A percentile compares a stretch with the other conserved stretches of the same genome.
These are phyloP conservation scores for Leptomonas seymouri DNA, from an alignment of 208 protist genomes.

Conservation along the genomic window DNA sequence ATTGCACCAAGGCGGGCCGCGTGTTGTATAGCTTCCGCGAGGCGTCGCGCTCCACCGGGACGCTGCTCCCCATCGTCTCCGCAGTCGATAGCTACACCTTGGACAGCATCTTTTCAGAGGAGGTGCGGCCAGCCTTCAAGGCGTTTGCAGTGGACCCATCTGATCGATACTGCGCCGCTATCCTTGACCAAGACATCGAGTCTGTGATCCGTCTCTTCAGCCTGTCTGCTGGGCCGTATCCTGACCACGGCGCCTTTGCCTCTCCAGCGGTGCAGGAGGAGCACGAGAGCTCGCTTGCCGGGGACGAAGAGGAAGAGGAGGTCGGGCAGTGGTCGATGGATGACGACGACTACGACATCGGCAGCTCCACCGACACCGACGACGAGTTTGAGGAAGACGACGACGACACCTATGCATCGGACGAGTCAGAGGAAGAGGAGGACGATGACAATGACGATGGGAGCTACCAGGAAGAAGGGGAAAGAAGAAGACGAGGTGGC, in stretches of 20 bases:
- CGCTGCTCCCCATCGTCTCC: constrained; percentile 58
- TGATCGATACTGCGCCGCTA: constrained; percentile 83
- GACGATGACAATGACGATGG: constrained; percentile 9
- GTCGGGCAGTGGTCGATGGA: constrained; percentile 40
- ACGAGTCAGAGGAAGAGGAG: constrained; percentile 18
- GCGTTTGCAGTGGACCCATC: constrained; percentile 84
- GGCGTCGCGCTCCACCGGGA: constrained; percentile 38
- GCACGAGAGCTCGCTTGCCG: constrained; percentile 36
- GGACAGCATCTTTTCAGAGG: constrained; percentile 79
- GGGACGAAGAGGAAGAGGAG: constrained; percentile 61
- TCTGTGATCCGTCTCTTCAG: constrained; percentile 75
- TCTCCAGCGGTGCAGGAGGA: constrained; percentile 48
- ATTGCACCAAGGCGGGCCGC: constrained; percentile 44
- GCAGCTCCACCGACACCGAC: constrained; percentile 20
- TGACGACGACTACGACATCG: constrained; percentile 40
- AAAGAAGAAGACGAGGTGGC: background rate
- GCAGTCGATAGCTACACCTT: constrained; percentile 82
- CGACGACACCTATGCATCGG: constrained; percentile 18
- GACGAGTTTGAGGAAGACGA: constrained; percentile 36
- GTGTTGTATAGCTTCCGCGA: constrained; percentile 87
- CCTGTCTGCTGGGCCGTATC: constrained; percentile 78
- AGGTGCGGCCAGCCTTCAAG: constrained; percentile 71
- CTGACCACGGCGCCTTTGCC: constrained; percentile 63
- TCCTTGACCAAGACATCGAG: constrained; percentile 69
- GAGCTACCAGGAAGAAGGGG: constrained; percentile 6